These are phyloP conservation scores for Massospora cicadina DNA, from an alignment of 371 early-diverging fungal species.

Conservation along the genomic window DNA sequence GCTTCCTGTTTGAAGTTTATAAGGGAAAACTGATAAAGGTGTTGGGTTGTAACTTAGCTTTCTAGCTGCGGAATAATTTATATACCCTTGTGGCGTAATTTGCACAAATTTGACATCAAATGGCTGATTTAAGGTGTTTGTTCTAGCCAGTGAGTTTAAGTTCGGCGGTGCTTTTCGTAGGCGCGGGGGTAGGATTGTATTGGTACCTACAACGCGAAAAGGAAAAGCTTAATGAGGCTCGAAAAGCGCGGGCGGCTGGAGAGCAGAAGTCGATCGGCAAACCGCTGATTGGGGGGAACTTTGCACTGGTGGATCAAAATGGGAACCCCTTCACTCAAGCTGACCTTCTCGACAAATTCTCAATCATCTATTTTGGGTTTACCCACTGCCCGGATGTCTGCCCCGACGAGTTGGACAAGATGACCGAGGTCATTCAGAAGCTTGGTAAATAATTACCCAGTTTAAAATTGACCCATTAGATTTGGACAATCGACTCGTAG, in stretches of 20 bases:
- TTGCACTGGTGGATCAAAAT: conserved; percentile 61
- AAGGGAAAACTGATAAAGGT: too few relatives aligned
- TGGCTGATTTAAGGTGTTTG: not conserved
- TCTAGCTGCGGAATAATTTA: too few relatives aligned
- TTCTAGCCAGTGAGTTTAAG: not conserved
- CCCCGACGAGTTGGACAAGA: conserved; percentile 95
- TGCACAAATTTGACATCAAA: too few relatives aligned
- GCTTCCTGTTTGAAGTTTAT: too few relatives aligned
- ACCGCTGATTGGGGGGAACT: conserved; percentile 89
- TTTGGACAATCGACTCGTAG: not conserved
- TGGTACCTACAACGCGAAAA: not conserved
- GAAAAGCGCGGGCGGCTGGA: not conserved
- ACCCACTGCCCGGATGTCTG: conserved; percentile 97
- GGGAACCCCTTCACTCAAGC: conserved; percentile 41
- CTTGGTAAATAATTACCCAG: too few relatives aligned
- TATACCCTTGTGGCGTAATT: too few relatives aligned
- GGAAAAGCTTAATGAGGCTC: not conserved
- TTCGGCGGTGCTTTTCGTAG: not conserved
- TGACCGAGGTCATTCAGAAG: conserved; percentile 71
- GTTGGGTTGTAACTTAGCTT: too few relatives aligned
- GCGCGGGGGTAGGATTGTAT: not conserved
- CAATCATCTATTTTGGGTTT: conserved; percentile 93
- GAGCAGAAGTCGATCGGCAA: conserved; percentile 36
- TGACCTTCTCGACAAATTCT: conserved; percentile 59
- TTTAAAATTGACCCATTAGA: too few relatives aligned